Conservation (phyloP, 2,329 filamentous ascomycete genomes). For the Fusarium equiseti region DNA sequence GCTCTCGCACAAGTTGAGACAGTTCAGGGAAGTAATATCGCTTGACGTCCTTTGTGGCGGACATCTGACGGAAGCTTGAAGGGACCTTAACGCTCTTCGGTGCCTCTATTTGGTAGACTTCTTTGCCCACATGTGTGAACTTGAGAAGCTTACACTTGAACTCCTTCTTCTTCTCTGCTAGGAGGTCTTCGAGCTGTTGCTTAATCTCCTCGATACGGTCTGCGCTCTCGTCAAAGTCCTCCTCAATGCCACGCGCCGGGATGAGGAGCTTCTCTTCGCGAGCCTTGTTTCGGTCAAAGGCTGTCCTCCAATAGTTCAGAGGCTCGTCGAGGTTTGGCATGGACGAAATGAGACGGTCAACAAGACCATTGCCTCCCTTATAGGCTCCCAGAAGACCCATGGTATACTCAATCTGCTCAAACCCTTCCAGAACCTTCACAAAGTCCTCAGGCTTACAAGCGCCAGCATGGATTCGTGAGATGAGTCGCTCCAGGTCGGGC, state of each 20-base stretch:
- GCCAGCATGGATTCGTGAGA: conserved; percentile 93
- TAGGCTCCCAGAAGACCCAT: conserved; percentile 82
- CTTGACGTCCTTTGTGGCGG: conserved; percentile 88
- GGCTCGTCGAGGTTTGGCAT: conserved; percentile 87
- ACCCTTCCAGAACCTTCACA: conserved; percentile 91
- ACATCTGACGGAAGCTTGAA: conserved; percentile 94
- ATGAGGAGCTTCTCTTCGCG: conserved; percentile 85
- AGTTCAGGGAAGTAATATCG: conserved; percentile 93
- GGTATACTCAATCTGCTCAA: conserved; percentile 97
- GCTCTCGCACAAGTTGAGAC: conserved; percentile 81
- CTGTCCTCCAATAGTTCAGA: conserved; percentile 87
- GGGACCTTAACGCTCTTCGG: conserved; percentile 89
- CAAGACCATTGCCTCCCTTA: conserved; percentile 81
- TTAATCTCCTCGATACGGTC: conserved; percentile 82
- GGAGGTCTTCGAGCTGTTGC: conserved; percentile 75
- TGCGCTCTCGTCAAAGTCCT: conserved; percentile 89
- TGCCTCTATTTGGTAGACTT: conserved; percentile 95
- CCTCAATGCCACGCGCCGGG: conserved; percentile 87
- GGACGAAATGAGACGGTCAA: conserved; percentile 82
- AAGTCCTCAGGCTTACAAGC: conserved; percentile 94
- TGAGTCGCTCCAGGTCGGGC: conserved; percentile 92
- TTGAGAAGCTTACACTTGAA: conserved; percentile 80
- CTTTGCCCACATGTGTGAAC: conserved; percentile 91
- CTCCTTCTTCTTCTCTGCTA: conserved; percentile 78
- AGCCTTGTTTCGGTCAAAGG: conserved; percentile 86